phyloP scores from a whole-genome alignment of 352 stramenopile genomes.

The Phytophthora sp. region DNA sequence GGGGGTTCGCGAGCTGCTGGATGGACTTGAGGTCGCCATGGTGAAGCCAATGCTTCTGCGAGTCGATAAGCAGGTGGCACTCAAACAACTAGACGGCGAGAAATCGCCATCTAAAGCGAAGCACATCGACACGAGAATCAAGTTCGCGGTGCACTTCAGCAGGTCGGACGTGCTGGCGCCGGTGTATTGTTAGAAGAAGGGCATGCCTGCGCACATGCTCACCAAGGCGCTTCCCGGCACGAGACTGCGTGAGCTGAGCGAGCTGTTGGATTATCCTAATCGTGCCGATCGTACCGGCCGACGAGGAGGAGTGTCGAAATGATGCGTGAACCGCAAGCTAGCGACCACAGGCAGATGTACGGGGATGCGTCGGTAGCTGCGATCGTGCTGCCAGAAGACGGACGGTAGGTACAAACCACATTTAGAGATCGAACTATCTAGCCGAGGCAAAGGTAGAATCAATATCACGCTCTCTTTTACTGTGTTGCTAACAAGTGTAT shows the following conservation, averaged over 20 bases:
- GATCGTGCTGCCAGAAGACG: neutral
- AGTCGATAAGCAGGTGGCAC: no score
- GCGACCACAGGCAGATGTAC: neutral
- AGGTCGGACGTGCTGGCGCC: neutral
- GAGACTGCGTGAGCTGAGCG: no score
- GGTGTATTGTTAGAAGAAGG: neutral
- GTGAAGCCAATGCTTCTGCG: neutral
- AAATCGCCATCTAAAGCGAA: neutral
- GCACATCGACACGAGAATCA: neutral
- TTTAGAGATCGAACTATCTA: neutral
- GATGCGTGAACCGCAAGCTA: neutral
- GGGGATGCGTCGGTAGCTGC: neutral
- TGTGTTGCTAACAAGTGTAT: neutral
- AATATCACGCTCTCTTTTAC: neutral
- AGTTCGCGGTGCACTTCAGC: neutral
- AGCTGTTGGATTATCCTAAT: neutral
- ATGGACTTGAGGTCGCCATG: neutral
- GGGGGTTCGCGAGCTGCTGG: constrained; percentile 3
- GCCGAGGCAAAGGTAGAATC: neutral
- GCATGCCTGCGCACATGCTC: neutral
- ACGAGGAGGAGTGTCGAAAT: constrained; percentile 1
- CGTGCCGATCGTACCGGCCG: neutral
- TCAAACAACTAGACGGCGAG: neutral
- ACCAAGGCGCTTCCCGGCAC: no score
- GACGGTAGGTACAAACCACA: neutral